Percentiles rank a stretch among this genome's conserved stretches.
Evolutionary conservation across 768 basidiomycete genomes (phyloP).

Genomic region (Trametopsis cervina): DNA sequence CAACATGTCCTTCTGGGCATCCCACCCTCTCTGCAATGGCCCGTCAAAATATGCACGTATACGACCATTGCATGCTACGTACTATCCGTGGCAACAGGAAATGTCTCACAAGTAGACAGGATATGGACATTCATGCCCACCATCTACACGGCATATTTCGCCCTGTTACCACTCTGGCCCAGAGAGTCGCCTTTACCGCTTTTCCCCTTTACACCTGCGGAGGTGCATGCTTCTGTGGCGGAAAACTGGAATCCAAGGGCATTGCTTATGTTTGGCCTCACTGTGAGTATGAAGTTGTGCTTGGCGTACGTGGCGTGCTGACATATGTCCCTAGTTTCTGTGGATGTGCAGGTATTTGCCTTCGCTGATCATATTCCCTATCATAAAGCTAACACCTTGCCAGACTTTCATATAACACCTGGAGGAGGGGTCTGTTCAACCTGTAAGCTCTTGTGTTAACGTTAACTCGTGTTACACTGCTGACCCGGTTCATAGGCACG

Average conservation of each 20-base stretch:
- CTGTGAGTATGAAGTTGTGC: constrained; percentile 31
- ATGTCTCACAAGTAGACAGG: constrained; percentile 85
- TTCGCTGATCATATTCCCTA: background rate
- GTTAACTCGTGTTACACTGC: too few relatives aligned
- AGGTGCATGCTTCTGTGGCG: constrained; percentile 26
- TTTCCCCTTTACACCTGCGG: constrained; percentile 49
- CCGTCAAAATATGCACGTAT: constrained; percentile 51
- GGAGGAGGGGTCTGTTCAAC: constrained; percentile 73
- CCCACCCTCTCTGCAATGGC: constrained; percentile 37
- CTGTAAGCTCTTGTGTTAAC: constrained; percentile 41
- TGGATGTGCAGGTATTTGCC: constrained; percentile 55
- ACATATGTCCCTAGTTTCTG: constrained; percentile 25
- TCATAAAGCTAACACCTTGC: background rate
- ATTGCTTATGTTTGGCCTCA: constrained; percentile 64
- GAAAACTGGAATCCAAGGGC: constrained; percentile 64
- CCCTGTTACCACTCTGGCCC: constrained; percentile 62
- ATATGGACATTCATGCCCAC: constrained; percentile 70
- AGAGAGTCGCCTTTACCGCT: constrained; percentile 35
- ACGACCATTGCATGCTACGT: constrained; percentile 45
- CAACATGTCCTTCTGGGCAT: constrained; percentile 14
- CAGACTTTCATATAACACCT: constrained; percentile 75
- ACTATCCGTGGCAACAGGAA: constrained; percentile 60
- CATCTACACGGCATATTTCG: constrained; percentile 77
- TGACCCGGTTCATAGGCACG: constrained; percentile 52
- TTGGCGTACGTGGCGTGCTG: background rate